Conservation (phyloP, 148 eudicot species). For the Dianthus caryophyllus region DNA sequence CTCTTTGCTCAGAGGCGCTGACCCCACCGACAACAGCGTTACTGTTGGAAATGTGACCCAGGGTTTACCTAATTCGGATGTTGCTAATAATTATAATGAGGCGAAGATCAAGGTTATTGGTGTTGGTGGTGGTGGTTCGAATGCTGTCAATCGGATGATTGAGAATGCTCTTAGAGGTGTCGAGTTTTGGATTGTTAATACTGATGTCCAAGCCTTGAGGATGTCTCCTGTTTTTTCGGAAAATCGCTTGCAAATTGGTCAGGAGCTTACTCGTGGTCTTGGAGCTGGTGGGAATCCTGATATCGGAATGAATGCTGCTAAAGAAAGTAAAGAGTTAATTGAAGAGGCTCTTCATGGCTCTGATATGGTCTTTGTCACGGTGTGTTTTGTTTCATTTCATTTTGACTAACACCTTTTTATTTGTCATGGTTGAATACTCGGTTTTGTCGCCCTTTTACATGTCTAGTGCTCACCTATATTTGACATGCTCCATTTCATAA, state of each 20-base stretch:
- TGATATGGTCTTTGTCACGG: slow-evolving; percentile 98
- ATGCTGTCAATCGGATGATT: slow-evolving; percentile 97
- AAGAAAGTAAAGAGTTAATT: slow-evolving; percentile 71
- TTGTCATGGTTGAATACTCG: not conserved
- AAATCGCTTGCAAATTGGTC: slow-evolving; percentile 89
- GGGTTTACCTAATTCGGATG: slow-evolving; percentile 42
- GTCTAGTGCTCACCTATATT: not conserved
- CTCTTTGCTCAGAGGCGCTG: slow-evolving; percentile 81
- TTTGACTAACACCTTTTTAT: not conserved
- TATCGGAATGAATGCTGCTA: slow-evolving; percentile 92
- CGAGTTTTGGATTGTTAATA: slow-evolving; percentile 95
- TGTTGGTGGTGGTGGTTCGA: slow-evolving; percentile 98
- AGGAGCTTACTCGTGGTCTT: slow-evolving; percentile 91
- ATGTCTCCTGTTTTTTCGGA: slow-evolving; percentile 85
- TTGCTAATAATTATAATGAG: slow-evolving; percentile 45
- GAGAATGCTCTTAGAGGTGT: slow-evolving; percentile 95
- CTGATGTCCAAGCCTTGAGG: slow-evolving; percentile 94
- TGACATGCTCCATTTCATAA: not conserved
- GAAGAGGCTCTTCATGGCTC: slow-evolving; percentile 92
- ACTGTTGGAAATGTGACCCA: slow-evolving; percentile 51
- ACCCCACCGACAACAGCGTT: slow-evolving; percentile 42
- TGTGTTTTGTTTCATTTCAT: slow-evolving; percentile 30
- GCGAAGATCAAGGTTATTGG: slow-evolving; percentile 97
- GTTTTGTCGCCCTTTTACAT: not conserved
- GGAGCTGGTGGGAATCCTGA: slow-evolving; percentile 99